Evolutionary conservation across 129 eudicot species (phyloP).

Genomic region (Pseudognaphalium luteoalbum): DNA sequence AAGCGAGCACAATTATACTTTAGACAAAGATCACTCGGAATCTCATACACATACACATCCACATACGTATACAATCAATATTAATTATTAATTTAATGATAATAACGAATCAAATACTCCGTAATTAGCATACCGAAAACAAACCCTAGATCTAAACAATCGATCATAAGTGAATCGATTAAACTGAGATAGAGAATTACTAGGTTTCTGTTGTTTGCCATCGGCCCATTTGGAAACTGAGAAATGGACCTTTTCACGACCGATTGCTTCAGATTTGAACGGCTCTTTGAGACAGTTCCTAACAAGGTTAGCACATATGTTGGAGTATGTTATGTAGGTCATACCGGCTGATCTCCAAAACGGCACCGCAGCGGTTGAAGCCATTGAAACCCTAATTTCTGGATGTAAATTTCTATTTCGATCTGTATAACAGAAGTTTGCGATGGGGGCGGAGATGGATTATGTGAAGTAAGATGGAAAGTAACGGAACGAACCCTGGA

Average conservation of each 20-base stretch:
- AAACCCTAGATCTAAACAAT: conserved; percentile 38
- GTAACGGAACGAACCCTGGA: not conserved
- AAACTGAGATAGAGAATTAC: conserved; percentile 35
- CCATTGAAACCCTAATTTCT: conserved; percentile 34
- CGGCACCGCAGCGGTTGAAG: conserved; percentile 72
- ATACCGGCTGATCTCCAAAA: conserved; percentile 96
- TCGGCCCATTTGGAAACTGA: conserved; percentile 75
- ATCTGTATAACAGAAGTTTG: not conserved
- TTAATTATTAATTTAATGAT: not conserved
- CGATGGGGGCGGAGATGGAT: not conserved
- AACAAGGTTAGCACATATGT: conserved; percentile 78
- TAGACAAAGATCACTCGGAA: not conserved
- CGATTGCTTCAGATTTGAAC: conserved; percentile 60
- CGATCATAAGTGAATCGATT: not conserved
- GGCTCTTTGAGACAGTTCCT: conserved; percentile 92
- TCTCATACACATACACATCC: not conserved
- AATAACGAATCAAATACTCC: not conserved
- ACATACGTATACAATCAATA: not conserved
- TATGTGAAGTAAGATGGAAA: not conserved
- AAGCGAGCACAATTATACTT: not conserved
- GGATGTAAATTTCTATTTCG: not conserved
- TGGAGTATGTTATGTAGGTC: conserved; percentile 86
- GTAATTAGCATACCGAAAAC: not conserved
- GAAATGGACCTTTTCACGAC: conserved; percentile 87
- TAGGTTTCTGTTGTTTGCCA: conserved; percentile 74